Percentiles rank a stretch among this genome's conserved stretches.
These are phyloP conservation scores for Gnomoniopsis sp. DNA, from an alignment of 2,329 filamentous ascomycete species.

Conservation along the genomic window DNA sequence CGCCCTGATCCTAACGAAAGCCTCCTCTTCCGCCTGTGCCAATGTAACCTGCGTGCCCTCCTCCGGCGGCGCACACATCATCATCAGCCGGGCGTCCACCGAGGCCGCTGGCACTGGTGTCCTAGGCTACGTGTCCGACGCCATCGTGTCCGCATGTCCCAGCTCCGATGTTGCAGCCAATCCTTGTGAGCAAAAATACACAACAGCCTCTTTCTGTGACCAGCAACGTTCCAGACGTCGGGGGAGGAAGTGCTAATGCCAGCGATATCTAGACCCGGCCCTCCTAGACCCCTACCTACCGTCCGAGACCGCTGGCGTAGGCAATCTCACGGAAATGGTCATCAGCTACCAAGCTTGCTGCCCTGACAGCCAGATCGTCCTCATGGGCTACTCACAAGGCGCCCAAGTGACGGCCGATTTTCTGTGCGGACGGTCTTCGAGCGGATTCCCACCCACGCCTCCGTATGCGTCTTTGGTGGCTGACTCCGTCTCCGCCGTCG, in stretches of 20 bases:
- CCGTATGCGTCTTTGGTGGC: conserved; percentile 15
- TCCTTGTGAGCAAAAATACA: conserved; percentile 20
- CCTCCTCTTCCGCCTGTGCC: conserved; percentile 1
- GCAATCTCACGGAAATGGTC: conserved; percentile 27
- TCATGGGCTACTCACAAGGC: conserved; percentile 31
- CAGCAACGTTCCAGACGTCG: background rate
- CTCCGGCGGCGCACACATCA: conserved; percentile 25
- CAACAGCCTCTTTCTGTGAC: background rate
- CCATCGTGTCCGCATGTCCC: conserved; percentile 27
- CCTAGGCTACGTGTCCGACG: conserved; percentile 27
- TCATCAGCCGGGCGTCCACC: conserved; percentile 32
- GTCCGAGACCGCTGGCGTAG: conserved; percentile 28
- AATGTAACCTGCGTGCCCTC: conserved; percentile 5
- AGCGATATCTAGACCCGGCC: conserved; percentile 22
- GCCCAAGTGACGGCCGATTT: conserved; percentile 29
- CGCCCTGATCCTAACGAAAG: background rate
- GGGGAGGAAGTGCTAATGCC: background rate
- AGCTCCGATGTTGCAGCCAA: conserved; percentile 31
- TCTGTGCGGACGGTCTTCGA: conserved; percentile 23
- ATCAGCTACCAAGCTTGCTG: conserved; percentile 26
- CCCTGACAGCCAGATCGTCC: conserved; percentile 29
- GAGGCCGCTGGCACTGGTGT: conserved; percentile 32
- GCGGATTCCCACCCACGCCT: conserved; percentile 18
- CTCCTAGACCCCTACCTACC: conserved; percentile 24
- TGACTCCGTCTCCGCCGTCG: conserved; percentile 26